Evolutionary conservation across 768 basidiomycete genomes (phyloP), one percentile per base, ranked within the genome.

Genomic region (Naganishia randhawae): DNA sequence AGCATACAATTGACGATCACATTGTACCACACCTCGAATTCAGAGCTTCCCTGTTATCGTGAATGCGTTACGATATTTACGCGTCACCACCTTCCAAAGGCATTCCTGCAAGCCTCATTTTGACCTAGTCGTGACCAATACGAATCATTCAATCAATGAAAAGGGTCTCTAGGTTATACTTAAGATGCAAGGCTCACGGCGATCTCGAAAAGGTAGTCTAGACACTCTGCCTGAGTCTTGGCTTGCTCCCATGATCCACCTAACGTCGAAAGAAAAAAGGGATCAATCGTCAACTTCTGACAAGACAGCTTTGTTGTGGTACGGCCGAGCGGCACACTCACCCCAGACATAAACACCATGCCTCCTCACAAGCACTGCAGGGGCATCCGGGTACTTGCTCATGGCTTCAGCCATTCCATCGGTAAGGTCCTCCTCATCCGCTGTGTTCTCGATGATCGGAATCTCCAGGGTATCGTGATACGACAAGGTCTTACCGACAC

Each of bases 381-480:
- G 85, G 0, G 92, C 89, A 50, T 90, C 85, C 0, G 91, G 92
- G 74, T 89, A 87, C 69, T 86, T 84, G 11, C 81, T 78, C 89
- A 93, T 92, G 39, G 86, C 86, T 29, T 66, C 65, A 0, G 86
- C 90, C 91, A 94, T 92, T 70, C 89, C 88, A 48, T 90, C 90
- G 69, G 87, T 89, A 67, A 94, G 82, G 76, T 92, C 91, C 77
- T 92, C 91, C 77, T 94, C 92, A 68, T 89, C 84, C 5, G 91
- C 91, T 0, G 92, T 94, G 74, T 93, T 94, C 72, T 91, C 88
- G 69, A 93, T 94, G 75, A 94, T 92, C 0, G 91, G 92, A 1
- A 94, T 82, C 62, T 86, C 86, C 10, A 93, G 84, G 4, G 89
- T 92, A 79, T 94, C 90, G 63, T 91, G 85, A 79, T 91, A 93